Base-by-base conservation (phyloP, 202 grass and related monocot genomes). In the Schoenoplectus triqueter region DNA sequence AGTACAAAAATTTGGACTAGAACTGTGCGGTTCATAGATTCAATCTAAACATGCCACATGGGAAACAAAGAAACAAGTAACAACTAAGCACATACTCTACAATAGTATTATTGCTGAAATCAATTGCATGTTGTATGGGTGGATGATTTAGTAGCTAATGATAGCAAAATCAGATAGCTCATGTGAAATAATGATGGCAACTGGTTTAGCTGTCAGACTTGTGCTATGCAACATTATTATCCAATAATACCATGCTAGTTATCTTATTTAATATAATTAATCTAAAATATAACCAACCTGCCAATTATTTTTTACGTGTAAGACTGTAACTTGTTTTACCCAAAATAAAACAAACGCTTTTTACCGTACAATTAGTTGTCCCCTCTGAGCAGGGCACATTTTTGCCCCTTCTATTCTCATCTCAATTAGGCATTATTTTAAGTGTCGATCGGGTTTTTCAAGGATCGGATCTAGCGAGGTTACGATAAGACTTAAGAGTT, bases 331-430 rank as follows among this genome's bases (percentile, higher is more conserved):
- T 57, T 31, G 3, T 40, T 57, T 41, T 39, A 39, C 21, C 18
- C 22, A 39, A 31, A 57, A 77, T 15, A 56, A 48, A 15, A 50
- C 8, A 56, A 69, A 48, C 48, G 8, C 18, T 51, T 40, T 4
- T 77, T 56, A 57, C 73, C 39, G 64, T 9, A 3, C 21, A 10
- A 59, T 73, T 31, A 31, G 31, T 31, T 94, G 92, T 92, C 88
- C 88, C 90, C 90, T 90, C 86, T 85, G 78, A 59, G 86, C 85
- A 88, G 77, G 72, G 90, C 90, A 92, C 78, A 81, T 74, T 82
- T 87, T 85, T 83, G 71, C 86, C 73, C 17, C 66, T 85, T 80
- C 91, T 86, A 84, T 85, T 78, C 46, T 64, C 4, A 2, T 55
- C 50, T 77, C 19, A 77, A 72, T 62, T 31, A 31, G 31, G 31